These are phyloP conservation scores for Rhizopogon vinicolor DNA, from an alignment of 768 basidiomycete genomes.

Conservation along the genomic window DNA sequence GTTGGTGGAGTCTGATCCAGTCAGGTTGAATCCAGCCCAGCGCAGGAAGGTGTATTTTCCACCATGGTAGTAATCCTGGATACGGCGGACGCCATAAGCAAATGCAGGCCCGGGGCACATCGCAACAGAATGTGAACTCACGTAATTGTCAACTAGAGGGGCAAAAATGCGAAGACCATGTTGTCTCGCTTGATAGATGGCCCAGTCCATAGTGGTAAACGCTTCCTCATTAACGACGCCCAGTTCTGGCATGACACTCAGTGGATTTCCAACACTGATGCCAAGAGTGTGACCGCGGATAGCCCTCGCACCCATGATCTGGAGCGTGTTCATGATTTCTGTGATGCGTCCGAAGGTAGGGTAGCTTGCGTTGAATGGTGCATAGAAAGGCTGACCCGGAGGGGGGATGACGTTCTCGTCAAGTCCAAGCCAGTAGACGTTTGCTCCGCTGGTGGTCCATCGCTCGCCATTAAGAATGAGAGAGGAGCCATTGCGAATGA, in stretches of 20 bases:
- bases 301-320: constrained; percentile 17
- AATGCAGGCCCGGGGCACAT: not conserved
- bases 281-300: constrained; percentile 27
- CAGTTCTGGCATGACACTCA: constrained; percentile 23
- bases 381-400: not conserved
- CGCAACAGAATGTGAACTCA: constrained; percentile 4
- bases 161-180: constrained; percentile 10
- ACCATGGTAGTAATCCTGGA: constrained; percentile 20
- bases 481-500: constrained; percentile 1
- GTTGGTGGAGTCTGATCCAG: constrained; percentile 20
- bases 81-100: not conserved
- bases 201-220: constrained; percentile 25
- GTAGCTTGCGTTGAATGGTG: constrained; percentile 5
- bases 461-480: constrained; percentile 1
- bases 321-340: constrained; percentile 4
- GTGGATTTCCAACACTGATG: constrained; percentile 21
- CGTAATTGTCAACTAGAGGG: constrained; percentile 16
- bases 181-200: constrained; percentile 11
- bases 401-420: constrained; percentile 26
- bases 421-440: constrained; percentile 30
- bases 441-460: constrained; percentile 12
- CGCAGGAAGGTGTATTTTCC: constrained; percentile 28
- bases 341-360: constrained; percentile 6
- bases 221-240: constrained; percentile 21
- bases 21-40: constrained; percentile 12